These are phyloP conservation scores for Tetraselmis striata DNA, from an alignment of 139 green algal species.

Conservation along the genomic window DNA sequence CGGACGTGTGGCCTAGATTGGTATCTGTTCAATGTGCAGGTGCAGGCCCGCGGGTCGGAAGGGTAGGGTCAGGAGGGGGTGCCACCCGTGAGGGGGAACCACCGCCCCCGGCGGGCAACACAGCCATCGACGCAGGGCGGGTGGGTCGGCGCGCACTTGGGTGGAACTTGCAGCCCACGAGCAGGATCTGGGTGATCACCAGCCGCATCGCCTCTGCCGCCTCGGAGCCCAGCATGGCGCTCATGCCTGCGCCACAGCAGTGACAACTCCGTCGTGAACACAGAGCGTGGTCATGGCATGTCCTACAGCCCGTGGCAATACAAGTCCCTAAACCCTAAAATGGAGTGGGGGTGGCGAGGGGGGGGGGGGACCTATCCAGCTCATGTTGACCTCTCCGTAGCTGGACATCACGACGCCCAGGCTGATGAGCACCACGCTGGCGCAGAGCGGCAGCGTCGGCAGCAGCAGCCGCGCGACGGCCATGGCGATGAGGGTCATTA, in stretches of 20 bases:
- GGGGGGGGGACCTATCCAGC: constrained; percentile 38
- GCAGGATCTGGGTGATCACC: constrained; percentile 82
- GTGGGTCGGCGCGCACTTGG: constrained; percentile 65
- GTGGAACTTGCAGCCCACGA: constrained; percentile 78
- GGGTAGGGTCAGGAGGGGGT: too few relatives aligned
- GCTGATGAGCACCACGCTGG: constrained; percentile 50
- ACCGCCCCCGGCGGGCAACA: too few relatives aligned
- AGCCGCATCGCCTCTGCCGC: constrained; percentile 62
- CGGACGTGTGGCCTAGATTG: too few relatives aligned
- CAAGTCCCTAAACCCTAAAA: too few relatives aligned
- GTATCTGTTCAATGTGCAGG: too few relatives aligned
- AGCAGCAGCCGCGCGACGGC: constrained; percentile 68
- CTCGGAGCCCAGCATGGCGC: constrained; percentile 71
- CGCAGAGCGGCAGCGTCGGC: constrained; percentile 53
- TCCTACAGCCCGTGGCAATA: too few relatives aligned
- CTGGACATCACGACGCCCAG: constrained; percentile 36
- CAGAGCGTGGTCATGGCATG: not conserved
- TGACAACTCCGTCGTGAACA: not conserved
- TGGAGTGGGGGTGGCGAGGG: too few relatives aligned
- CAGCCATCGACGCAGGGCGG: too few relatives aligned
- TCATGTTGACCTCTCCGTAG: constrained; percentile 49
- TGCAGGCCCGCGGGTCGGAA: too few relatives aligned
- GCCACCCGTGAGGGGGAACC: too few relatives aligned
- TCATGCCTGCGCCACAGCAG: constrained; percentile 24
- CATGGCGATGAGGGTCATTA: constrained; percentile 80